Percentiles rank a stretch among this genome's conserved stretches.
phyloP scores from a whole-genome alignment of 192 early-diverging fungal species.

The Podila horticola region DNA sequence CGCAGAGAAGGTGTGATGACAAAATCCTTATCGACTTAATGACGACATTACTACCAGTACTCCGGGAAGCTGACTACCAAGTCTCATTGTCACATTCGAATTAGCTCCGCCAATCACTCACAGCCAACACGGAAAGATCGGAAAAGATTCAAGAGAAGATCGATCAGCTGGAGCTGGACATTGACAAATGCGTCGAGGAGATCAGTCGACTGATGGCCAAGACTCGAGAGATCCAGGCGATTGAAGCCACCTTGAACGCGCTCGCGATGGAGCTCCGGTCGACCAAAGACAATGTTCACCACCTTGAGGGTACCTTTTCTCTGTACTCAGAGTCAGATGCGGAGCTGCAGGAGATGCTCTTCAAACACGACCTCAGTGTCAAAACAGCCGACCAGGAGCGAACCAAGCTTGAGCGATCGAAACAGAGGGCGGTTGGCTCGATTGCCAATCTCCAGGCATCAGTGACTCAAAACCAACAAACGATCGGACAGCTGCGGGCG shows the following conservation, averaged over 20 bases:
- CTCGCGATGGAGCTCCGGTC: constrained; percentile 53
- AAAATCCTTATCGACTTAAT: too few species aligned
- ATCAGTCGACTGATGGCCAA: constrained; percentile 48
- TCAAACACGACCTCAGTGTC: constrained; percentile 50
- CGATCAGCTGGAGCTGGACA: constrained; percentile 55
- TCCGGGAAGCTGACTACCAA: too few species aligned
- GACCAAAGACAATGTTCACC: constrained; percentile 9
- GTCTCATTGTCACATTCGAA: too few species aligned
- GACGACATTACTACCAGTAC: too few species aligned
- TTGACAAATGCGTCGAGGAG: constrained; percentile 39
- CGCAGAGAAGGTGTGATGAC: constrained; percentile 66
- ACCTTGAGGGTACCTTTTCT: constrained; percentile 35
- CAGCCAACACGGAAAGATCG: constrained; percentile 15
- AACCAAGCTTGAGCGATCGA: constrained; percentile 22
- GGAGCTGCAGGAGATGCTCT: constrained; percentile 67
- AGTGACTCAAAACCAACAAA: constrained; percentile 47
- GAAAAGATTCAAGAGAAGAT: constrained; percentile 46
- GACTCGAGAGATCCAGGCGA: constrained; percentile 57
- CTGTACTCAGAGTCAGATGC: constrained; percentile 65
- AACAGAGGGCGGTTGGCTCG: constrained; percentile 20
- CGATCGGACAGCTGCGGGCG: constrained; percentile 66
- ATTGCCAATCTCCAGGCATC: constrained; percentile 45
- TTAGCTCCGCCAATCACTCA: constrained; percentile 30
- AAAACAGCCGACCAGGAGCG: constrained; percentile 47
- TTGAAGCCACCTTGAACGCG: constrained; percentile 55